phyloP scores from a whole-genome alignment of 179 eudicot genomes.

The Spinacia oleracea region DNA sequence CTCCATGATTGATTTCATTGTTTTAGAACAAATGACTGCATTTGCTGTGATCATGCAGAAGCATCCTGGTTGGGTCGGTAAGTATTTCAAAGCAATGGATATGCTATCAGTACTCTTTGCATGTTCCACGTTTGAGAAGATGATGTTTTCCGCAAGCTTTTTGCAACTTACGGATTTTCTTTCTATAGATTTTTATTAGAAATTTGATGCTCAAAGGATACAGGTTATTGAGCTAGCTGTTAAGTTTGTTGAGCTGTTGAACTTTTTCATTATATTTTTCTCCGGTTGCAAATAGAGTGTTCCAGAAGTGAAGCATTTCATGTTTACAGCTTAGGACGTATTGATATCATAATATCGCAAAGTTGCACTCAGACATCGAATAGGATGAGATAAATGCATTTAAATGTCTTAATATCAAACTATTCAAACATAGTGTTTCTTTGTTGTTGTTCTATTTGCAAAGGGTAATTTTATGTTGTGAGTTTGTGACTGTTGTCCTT shows the following conservation, averaged over 20 bases:
- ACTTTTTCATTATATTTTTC: too few relatives aligned
- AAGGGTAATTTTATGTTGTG: background rate
- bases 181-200: too few relatives aligned
- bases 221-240: too few relatives aligned
- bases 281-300: background rate
- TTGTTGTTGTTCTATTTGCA: background rate
- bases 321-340: background rate
- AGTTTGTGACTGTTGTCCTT: too few relatives aligned
- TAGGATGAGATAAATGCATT: background rate
- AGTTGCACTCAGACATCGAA: background rate
- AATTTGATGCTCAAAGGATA: background rate
- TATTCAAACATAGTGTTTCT: background rate
- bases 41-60: slow-evolving; percentile 99
- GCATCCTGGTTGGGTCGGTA: slow-evolving; percentile 99
- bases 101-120: background rate
- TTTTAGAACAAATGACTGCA: slow-evolving; percentile 98
- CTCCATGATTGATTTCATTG: slow-evolving; percentile 96
- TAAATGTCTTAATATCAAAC: too few relatives aligned
- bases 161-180: too few relatives aligned
- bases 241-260: background rate
- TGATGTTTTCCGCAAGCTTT: background rate
- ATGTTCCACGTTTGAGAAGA: background rate
- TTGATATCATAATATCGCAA: background rate
- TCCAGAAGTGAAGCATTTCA: background rate
- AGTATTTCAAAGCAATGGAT: slow-evolving; percentile 26